Base-by-base conservation (phyloP, 2,329 filamentous ascomycete species). In the Corniculantispora saksenae region DNA sequence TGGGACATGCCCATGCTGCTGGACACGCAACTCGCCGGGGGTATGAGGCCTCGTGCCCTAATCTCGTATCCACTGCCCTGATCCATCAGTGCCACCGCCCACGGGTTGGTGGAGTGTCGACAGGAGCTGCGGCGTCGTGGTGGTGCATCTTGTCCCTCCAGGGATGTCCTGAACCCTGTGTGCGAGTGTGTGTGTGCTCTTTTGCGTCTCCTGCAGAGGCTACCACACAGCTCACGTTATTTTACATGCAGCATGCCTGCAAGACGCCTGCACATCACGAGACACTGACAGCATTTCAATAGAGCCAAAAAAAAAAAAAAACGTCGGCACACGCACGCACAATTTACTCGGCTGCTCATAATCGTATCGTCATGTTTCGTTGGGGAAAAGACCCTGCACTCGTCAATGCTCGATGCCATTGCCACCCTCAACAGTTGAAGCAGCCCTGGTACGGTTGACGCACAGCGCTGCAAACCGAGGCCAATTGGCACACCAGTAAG, bases 1-100 rank as follows among this genome's bases (percentile, higher is more conserved):
- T 53, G 47, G 58, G 58, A 61, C 58, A 23, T 51, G 58, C 23
- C 58, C 32, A 51, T 29, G 54, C 38, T 38, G 29, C 53, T 59
- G 25, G 7, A n/a, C 21, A 56, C 60, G 51, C 51, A 45, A 43
- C 38, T 51, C 45, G 43, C 53, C 19, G 60, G 60, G 35, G 60
- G 50, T 40, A 62, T 29, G 65, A 68, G 67, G 67, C 72, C 71
- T 70, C 70, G 67, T 74, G 72, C 72, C 72, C 72, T 74, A 74
- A 72, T 67, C 66, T 55, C 67, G 66, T 67, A 68, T 69, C 71
- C 72, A 73, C 72, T 70, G 58, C 40, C 56, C 43, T 65, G 50
- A 61, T 60, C 57, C 61, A 48, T 63, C 29, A 50, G 51, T 63
- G 61, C 61, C 61, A 63, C 61, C 53, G 60, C 57, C 57, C 57